Conservation (phyloP, 331 rosid species). For the Spiraea crenata region DNA sequence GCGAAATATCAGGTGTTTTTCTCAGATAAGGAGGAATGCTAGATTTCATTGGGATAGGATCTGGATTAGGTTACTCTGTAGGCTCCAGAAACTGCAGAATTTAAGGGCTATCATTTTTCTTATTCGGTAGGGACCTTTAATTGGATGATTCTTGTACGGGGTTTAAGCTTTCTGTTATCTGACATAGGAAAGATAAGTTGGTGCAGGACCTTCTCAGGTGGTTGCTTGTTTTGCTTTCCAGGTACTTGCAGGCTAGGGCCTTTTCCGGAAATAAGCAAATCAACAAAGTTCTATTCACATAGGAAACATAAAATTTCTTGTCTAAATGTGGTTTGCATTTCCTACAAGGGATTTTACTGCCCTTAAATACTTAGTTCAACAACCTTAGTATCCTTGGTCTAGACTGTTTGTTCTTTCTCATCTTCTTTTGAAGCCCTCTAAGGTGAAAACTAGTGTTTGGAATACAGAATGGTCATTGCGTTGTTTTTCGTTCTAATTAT, state of each 20-base stretch:
- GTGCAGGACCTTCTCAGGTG: background rate
- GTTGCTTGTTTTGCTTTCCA: background rate
- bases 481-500: background rate
- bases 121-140: background rate
- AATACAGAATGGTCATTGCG: background rate
- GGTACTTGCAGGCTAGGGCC: background rate
- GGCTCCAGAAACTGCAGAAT: background rate
- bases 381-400: background rate
- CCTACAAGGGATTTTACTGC: background rate
- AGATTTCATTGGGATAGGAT: background rate
- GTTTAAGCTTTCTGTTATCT: background rate
- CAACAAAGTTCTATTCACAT: background rate
- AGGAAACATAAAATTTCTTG: background rate
- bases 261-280: background rate
- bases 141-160: background rate
- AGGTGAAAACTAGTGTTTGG: background rate
- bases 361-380: background rate
- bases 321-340: background rate
- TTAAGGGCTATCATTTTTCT: background rate
- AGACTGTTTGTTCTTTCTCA: conserved; percentile 7
- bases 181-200: background rate
- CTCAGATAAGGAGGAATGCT: background rate
- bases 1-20: background rate
- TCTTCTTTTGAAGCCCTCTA: background rate
- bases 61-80: background rate